These are phyloP conservation scores for Rhodocollybia butyracea DNA, from an alignment of 768 basidiomycete species.

Conservation along the genomic window DNA sequence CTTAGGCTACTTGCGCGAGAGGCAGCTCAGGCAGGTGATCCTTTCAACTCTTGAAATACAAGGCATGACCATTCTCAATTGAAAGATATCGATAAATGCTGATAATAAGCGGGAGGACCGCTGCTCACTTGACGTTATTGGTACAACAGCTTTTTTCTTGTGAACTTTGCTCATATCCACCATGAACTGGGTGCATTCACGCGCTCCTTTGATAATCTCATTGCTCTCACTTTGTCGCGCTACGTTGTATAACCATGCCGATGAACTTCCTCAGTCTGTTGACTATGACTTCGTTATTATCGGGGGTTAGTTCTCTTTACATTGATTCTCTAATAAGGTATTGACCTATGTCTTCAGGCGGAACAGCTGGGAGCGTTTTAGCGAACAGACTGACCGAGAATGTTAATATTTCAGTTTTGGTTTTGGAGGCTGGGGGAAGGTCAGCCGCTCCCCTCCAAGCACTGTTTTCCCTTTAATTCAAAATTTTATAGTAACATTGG, in stretches of 20 bases:
- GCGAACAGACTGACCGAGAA: conserved; percentile 14
- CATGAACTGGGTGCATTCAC: background rate
- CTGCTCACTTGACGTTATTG: background rate
- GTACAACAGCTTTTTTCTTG: background rate
- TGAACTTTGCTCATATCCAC: background rate
- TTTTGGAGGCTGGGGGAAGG: conserved; percentile 13
- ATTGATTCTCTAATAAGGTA: background rate
- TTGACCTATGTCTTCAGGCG: background rate
- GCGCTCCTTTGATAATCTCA: background rate
- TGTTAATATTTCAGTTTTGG: conserved; percentile 7
- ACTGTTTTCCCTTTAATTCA: background rate
- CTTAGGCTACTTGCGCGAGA: too few species aligned
- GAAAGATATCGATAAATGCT: too few species aligned
- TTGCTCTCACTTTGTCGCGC: background rate
- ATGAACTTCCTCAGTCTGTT: background rate
- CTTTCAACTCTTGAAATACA: too few species aligned
- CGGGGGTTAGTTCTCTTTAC: background rate
- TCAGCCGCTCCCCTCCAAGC: background rate
- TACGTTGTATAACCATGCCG: background rate
- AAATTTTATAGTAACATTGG: background rate
- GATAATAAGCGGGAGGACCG: background rate
- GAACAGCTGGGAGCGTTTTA: conserved; percentile 17
- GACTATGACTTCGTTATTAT: conserved; percentile 2
- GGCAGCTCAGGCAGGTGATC: too few species aligned
- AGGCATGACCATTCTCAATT: too few species aligned